Base-by-base conservation (phyloP, 1,139 yeast species). In the Taphrina pruni region DNA sequence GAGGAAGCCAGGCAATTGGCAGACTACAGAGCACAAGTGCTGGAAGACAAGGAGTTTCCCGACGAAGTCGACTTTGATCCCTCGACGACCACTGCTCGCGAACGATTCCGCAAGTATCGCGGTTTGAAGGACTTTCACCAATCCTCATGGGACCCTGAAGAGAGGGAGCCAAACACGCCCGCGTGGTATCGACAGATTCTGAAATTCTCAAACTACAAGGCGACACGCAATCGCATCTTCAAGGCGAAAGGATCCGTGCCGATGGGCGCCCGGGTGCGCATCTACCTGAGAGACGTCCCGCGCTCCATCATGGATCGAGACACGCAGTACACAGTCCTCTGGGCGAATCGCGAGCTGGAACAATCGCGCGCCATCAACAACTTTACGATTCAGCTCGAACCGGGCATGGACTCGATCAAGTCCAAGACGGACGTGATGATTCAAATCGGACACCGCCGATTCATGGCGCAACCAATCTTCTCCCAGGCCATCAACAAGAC, bases 21-120 rank as follows among this genome's bases (percentile, higher is more conserved):
- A 69, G 86, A 84, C 74, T 91, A 83, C 79, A 86, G 96, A 76
- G 82, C 83, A 56, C 79, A 86, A 70, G 97, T 88, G 72, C 85
- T 85, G 72, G 72, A 92, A 65, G 97, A 94, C 77, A 83, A 87
- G 57, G 97, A 94, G 75, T 94, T 92, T 81, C 98, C 99, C 0
- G 99, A 95, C 79, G 99, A 95, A 79, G 80, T 93, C 69, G 98
- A 95, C 78, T 80, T 94, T 62, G 85, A 84, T 68, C 97, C 98
- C 41, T 76, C 79, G 5, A 54, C 58, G 8, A 26, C 32, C 32
- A 84, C 89, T 11, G 99, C 90, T 14, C 85, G 84, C 74, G 92
- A 91, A 73, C 84, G 90, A 72, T 82, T 94, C 71, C 79, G 82
- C 46, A 85, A 91, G 71, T 94, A 91, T 78, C 85, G 98, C 78